Conservation (phyloP, 495 filamentous ascomycete genomes). For the Pyronema omphalodes region DNA sequence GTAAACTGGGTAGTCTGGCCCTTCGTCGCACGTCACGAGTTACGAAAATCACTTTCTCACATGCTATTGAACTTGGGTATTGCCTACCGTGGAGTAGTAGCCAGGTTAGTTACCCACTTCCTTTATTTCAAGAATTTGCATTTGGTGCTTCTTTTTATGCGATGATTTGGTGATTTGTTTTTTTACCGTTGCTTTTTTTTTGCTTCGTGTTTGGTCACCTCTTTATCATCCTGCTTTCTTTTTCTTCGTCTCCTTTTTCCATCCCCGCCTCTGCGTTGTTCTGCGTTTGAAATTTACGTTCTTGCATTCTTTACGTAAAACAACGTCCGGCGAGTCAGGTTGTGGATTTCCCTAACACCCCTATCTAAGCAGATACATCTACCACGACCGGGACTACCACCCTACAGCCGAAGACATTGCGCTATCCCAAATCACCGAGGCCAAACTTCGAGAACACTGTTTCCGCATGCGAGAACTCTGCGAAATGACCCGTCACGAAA, state of each 20-base stretch:
- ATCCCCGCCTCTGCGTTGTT: too few relatives aligned
- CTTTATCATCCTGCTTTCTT: too few relatives aligned
- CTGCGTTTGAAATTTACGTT: too few relatives aligned
- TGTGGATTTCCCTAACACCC: background rate
- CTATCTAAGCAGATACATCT: constrained; percentile 29
- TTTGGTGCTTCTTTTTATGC: background rate
- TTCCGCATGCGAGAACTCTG: constrained; percentile 37
- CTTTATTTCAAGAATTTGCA: background rate
- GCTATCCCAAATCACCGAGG: constrained; percentile 39
- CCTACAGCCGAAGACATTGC: constrained; percentile 33
- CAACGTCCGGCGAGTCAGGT: background rate
- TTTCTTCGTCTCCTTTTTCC: too few relatives aligned
- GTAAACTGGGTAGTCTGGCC: constrained; percentile 44
- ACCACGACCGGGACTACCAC: constrained; percentile 34
- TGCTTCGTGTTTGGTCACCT: too few relatives aligned
- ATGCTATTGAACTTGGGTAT: constrained; percentile 39
- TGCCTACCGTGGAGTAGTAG: constrained; percentile 36
- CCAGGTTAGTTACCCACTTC: constrained; percentile 21
- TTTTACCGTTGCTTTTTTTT: too few relatives aligned
- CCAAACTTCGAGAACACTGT: constrained; percentile 38
- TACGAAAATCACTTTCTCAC: constrained; percentile 34
- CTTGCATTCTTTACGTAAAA: too few relatives aligned
- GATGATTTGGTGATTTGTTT: too few relatives aligned
- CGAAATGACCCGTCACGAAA: constrained; percentile 39
- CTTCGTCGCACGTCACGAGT: constrained; percentile 39